Conservation (phyloP, 2,329 filamentous ascomycete genomes). For the Apiospora malaysiana region DNA sequence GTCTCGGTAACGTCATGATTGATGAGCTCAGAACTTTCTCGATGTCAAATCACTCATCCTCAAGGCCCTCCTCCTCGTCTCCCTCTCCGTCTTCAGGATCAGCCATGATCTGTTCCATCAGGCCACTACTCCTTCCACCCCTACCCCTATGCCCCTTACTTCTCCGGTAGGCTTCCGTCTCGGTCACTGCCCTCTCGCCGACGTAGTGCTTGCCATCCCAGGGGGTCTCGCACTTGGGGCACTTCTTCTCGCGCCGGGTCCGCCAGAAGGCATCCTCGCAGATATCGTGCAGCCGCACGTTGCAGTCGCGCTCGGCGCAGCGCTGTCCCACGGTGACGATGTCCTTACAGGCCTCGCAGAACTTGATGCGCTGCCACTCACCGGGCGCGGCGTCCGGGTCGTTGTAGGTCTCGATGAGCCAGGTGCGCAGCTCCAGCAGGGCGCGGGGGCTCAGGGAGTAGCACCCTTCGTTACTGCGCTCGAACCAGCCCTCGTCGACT, state of each 20-base stretch:
- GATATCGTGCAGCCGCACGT: conserved; percentile 74
- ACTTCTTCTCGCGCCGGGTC: conserved; percentile 64
- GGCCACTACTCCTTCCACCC: conserved; percentile 41
- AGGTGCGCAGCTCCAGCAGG: conserved; percentile 83
- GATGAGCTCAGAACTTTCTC: not conserved
- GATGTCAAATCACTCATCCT: not conserved
- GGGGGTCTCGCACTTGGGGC: conserved; percentile 62
- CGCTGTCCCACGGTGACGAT: conserved; percentile 86
- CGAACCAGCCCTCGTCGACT: conserved; percentile 83
- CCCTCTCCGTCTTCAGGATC: conserved; percentile 36
- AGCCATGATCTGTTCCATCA: conserved; percentile 42
- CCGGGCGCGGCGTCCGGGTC: conserved; percentile 65
- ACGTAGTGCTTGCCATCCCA: conserved; percentile 60
- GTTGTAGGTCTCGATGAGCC: conserved; percentile 91
- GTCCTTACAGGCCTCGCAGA: conserved; percentile 87
- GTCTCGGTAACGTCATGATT: not conserved
- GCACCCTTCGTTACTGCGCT: conserved; percentile 72
- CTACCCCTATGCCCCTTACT: conserved; percentile 45
- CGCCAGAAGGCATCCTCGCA: conserved; percentile 79
- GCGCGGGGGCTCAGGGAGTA: conserved; percentile 79
- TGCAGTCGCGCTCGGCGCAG: conserved; percentile 72
- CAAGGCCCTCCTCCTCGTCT: not conserved
- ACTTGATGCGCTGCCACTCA: conserved; percentile 80
- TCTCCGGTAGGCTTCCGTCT: conserved; percentile 55
- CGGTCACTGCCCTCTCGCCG: conserved; percentile 63